phyloP scores from a whole-genome alignment of 2,329 filamentous ascomycete species.

The Fusarium miscanthi region DNA sequence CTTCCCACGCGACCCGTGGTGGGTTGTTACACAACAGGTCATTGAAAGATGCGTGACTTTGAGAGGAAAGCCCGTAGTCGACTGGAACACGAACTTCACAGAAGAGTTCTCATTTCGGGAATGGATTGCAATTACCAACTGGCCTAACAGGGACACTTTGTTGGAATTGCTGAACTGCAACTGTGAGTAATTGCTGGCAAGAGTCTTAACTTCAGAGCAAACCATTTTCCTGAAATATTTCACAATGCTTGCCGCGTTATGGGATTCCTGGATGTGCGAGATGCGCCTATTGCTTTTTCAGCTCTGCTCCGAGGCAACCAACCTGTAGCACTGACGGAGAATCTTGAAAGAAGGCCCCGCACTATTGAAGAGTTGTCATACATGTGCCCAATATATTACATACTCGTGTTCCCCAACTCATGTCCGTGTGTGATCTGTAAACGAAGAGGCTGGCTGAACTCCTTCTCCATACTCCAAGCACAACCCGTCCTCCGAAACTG shows the following conservation, averaged over 20 bases:
- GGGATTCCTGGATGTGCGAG: background rate
- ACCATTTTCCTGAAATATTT: accelerated
- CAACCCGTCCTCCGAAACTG: too few species aligned
- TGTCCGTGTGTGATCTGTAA: background rate
- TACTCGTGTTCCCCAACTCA: background rate
- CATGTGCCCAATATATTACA: background rate
- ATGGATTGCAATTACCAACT: background rate
- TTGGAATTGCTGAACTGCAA: accelerated
- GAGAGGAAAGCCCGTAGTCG: accelerated
- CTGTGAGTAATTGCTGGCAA: accelerated
- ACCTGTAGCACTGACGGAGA: accelerated
- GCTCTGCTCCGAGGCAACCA: background rate
- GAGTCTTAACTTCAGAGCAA: too few species aligned
- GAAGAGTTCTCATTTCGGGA: background rate
- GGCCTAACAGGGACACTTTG: accelerated
- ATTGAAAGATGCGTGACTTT: accelerated
- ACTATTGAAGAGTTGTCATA: background rate
- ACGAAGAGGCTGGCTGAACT: background rate
- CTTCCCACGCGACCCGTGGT: accelerated
- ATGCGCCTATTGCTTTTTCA: accelerated
- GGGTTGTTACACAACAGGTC: accelerated
- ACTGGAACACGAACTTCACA: background rate
- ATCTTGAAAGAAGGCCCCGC: accelerated
- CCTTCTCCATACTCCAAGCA: background rate
- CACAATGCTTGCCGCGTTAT: accelerated